phyloP scores from a whole-genome alignment of 1,139 yeast species.

The Zygosaccharomyces pseudobailii region DNA sequence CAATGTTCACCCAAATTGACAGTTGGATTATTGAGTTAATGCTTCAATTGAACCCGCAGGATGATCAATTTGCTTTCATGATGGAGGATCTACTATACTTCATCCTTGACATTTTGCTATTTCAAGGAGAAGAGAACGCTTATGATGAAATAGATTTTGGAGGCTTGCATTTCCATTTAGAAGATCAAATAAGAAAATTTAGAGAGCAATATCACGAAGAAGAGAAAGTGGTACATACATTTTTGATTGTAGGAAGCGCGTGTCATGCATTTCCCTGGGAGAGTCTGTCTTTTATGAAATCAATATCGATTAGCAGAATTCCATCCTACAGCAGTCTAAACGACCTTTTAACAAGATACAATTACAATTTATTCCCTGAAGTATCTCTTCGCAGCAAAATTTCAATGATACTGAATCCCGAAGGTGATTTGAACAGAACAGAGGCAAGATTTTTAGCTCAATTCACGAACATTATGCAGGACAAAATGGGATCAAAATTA shows the following conservation, averaged over 20 bases:
- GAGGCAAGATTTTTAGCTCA: conserved; percentile 52
- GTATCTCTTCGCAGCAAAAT: conserved; percentile 21
- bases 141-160: conserved; percentile 63
- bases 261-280: conserved; percentile 87
- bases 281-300: conserved; percentile 53
- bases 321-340: conserved; percentile 58
- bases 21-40: conserved; percentile 50
- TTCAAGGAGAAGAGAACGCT: conserved; percentile 61
- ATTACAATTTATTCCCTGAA: conserved; percentile 12
- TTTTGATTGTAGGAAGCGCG: conserved; percentile 60
- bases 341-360: conserved; percentile 37
- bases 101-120: conserved; percentile 53
- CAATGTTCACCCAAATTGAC: conserved; percentile 41
- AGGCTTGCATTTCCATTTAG: conserved; percentile 47
- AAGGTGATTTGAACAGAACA: conserved; percentile 67
- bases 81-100: conserved; percentile 64
- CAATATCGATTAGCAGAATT: conserved; percentile 62
- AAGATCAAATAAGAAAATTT: conserved; percentile 40
- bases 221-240: conserved; percentile 46
- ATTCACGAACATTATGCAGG: conserved; percentile 35
- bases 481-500: conserved; percentile 49
- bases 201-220: conserved; percentile 13
- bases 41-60: conserved; percentile 40
- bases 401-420: conserved; percentile 67
- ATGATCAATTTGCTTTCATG: conserved; percentile 36